Evolutionary conservation across 2,329 filamentous ascomycete species (phyloP).

Genomic region (Alternaria incomplexa): DNA sequence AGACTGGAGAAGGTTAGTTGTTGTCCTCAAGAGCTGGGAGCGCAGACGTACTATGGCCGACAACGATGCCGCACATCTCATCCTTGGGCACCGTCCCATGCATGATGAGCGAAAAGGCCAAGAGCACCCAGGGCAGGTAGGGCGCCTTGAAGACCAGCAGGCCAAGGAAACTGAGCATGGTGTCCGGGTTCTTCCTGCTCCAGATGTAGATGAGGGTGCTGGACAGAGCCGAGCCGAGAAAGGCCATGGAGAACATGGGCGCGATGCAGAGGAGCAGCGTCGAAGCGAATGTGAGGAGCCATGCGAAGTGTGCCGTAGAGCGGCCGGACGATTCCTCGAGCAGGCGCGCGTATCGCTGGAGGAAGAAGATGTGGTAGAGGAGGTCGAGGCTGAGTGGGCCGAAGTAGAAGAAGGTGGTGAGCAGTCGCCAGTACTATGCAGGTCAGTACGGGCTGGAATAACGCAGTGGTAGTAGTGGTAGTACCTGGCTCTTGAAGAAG

Average conservation of each 20-base stretch:
- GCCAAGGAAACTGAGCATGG: conserved; percentile 83
- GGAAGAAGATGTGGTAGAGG: conserved; percentile 97
- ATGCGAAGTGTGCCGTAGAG: conserved; percentile 91
- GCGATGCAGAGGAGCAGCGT: conserved; percentile 80
- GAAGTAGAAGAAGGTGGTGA: conserved; percentile 97
- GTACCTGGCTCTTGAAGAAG: conserved; percentile 87
- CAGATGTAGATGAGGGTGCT: conserved; percentile 97
- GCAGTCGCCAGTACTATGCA: conserved; percentile 90
- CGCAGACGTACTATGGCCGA: conserved; percentile 70
- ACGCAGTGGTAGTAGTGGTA: not conserved
- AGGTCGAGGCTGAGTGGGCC: conserved; percentile 92
- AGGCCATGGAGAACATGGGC: conserved; percentile 87
- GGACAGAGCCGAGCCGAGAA: conserved; percentile 90
- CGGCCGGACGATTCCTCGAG: conserved; percentile 93
- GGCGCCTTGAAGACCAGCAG: conserved; percentile 91
- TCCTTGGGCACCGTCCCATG: conserved; percentile 91
- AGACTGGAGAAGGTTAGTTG: conserved; percentile 60
- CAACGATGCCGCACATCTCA: conserved; percentile 92
- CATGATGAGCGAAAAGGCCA: conserved; percentile 89
- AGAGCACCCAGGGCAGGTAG: conserved; percentile 93
- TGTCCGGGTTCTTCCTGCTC: conserved; percentile 93
- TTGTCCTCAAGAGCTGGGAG: not conserved
- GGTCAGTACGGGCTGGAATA: conserved; percentile 4
- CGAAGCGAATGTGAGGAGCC: conserved; percentile 87
- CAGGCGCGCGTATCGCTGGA: conserved; percentile 92